phyloP scores from a whole-genome alignment of 2,329 filamentous ascomycete genomes.

The Microsporum audouinii region DNA sequence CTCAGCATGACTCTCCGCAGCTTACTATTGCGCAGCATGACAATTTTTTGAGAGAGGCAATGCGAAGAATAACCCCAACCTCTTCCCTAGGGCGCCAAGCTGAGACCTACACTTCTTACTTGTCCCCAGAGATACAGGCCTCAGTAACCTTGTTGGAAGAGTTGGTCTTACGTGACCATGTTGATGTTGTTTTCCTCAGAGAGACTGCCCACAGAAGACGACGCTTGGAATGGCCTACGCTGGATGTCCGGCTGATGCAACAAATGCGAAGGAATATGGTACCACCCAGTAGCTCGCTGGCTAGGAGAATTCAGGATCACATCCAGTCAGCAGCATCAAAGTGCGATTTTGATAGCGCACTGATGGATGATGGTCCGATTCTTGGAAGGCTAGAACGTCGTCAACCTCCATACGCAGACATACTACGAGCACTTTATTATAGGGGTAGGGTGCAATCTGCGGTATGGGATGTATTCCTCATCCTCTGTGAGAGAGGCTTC shows the following conservation, averaged over 20 bases:
- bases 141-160: not conserved
- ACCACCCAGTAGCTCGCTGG: not conserved
- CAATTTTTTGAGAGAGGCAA: not conserved
- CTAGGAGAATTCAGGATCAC: not conserved
- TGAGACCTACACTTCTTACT: not conserved
- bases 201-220: not conserved
- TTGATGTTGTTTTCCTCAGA: not conserved
- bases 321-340: not conserved
- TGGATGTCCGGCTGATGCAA: not conserved
- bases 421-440: constrained; percentile 1
- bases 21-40: not conserved
- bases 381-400: not conserved
- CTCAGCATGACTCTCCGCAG: not conserved
- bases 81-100: not conserved
- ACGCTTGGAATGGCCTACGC: not conserved
- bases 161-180: not conserved
- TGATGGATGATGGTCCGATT: not conserved
- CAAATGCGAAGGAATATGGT: not conserved
- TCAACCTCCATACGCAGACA: not conserved
- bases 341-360: not conserved
- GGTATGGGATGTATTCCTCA: not conserved
- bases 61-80: not conserved
- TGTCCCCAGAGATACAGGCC: not conserved
- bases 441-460: not conserved
- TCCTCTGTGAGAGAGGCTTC: constrained; percentile 3